Evolutionary conservation across 805 yeast species (phyloP), one percentile per base, ranked within the genome.

Genomic region (Cyberlindnera mississippiensis): DNA sequence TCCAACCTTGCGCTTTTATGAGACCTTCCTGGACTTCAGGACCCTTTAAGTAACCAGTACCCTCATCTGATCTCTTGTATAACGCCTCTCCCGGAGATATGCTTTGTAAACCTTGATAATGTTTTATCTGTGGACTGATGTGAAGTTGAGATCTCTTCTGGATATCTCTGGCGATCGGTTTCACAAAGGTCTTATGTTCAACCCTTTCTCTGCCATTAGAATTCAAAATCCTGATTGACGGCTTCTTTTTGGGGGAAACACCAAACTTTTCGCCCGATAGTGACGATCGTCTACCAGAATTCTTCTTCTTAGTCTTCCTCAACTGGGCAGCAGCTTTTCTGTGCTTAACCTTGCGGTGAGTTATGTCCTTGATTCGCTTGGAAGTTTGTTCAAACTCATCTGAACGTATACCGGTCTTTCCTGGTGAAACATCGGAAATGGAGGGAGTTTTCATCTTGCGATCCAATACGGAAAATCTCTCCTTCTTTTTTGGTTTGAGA

Each of bases 401-500:
- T 20, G 35, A 38, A 9, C 24, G 27, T 8, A 8, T 11, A 24
- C 27, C 27, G 27, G 27, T 11, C 8, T 11, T 11, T 8, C 10
- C 28, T 2, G 38, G 26, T 13, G 12, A 20, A 31, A 17, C 14
- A 12, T 28, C 31, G 9, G 7, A 6, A n/a, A 14, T 6, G n/a
- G 15, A 11, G 13, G 30, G 13, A 4, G 15, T 2, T 8, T 14
- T 34, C 14, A 26, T 26, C 33, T 40, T 38, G 33, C 52, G 32
- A 26, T 49, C 53, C 7, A 37, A 14, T 35, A 37, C 10, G 28
- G 48, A 28, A 43, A 49, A 33, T 27, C 46, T 33, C 40, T 37
- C 27, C 32, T 17, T 42, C 38, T 24, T 35, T 10, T 20, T 22
- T 4, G 24, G 11, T n/a, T 22, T 22, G 5, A 11, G 28, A 5